A percentile compares a stretch with the other conserved stretches of the same genome.
Conservation (phyloP, 371 early-diverging fungal species). For the Syncephalis fuscata region DNA sequence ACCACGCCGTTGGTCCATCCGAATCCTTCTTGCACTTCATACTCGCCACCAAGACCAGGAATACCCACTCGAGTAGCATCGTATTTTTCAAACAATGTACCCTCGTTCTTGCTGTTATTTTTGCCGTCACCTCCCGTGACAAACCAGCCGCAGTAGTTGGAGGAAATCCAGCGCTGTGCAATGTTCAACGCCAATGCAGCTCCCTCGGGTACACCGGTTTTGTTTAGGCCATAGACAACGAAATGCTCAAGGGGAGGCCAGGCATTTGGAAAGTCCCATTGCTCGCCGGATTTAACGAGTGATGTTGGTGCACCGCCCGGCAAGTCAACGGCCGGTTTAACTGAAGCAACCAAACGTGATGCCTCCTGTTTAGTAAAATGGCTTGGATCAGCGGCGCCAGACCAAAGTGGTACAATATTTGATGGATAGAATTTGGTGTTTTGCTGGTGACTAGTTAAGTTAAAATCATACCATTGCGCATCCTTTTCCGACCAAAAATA, state of each 20-base stretch:
- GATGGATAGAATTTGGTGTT: not conserved
- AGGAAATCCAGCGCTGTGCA: slow-evolving; percentile 41
- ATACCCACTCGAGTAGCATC: slow-evolving; percentile 32
- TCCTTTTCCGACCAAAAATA: slow-evolving; percentile 16
- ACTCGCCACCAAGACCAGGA: slow-evolving; percentile 72
- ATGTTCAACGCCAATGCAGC: slow-evolving; percentile 20
- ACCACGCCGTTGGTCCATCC: slow-evolving; percentile 86
- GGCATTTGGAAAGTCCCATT: slow-evolving; percentile 84
- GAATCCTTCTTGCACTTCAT: slow-evolving; percentile 71
- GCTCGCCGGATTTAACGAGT: slow-evolving; percentile 33
- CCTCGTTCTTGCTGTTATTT: slow-evolving; percentile 11
- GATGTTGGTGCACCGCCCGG: slow-evolving; percentile 57
- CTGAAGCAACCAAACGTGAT: not conserved
- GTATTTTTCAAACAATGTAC: slow-evolving; percentile 71
- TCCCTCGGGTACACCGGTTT: not conserved
- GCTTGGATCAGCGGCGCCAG: slow-evolving; percentile 6
- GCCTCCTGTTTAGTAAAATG: slow-evolving; percentile 6
- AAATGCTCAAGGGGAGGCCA: slow-evolving; percentile 41
- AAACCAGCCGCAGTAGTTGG: slow-evolving; percentile 55
- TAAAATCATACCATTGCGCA: slow-evolving; percentile 19
- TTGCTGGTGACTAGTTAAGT: slow-evolving; percentile 6
- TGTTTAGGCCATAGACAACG: slow-evolving; percentile 16
- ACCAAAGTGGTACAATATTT: slow-evolving; percentile 11
- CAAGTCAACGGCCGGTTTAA: slow-evolving; percentile 1
- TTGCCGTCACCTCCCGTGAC: slow-evolving; percentile 37